Base-by-base conservation (phyloP, 2,329 filamentous ascomycete species). In the Pseudonectria foliicola region DNA sequence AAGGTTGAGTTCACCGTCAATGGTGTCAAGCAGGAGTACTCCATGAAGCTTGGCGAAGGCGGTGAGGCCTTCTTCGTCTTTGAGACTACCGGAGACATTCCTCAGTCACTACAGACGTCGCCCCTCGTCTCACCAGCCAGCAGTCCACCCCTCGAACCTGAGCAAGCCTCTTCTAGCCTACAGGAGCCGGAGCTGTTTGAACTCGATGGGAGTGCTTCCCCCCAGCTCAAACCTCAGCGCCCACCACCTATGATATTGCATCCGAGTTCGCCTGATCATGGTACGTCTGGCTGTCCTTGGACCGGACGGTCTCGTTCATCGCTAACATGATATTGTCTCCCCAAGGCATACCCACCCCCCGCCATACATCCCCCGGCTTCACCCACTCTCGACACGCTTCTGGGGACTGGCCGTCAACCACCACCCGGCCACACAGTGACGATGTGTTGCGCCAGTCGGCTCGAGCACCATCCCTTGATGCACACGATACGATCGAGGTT, bases 31-130 rank as follows among this genome's bases (percentile, higher is more conserved):
- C 88, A 95, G 60, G 74, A 92, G 48, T 95, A 94, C 68, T 80
- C 92, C 30, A 98, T 98, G 92, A 98, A 98, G 66, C 74, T 98
- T 13, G 92, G 92, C 29, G 92, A 98, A 59, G 92, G 87, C 34
- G 92, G 92, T 46, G 92, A 98, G 67, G 92, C 92, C 16, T 98
- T 98, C 66, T 98, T 98, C 62, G 88, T 98, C 45, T 96, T 98
- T 55, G 88, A 96, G 66, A 98, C 92, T 7, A 83, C 82, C 34
- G 86, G 90, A 49, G 82, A 79, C 52, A 92, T 98, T 39, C 92
- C 92, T n/a, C 83, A 85, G 59, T 86, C 84, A 37, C 68, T 96
- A 55, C 92, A 96, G 64, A 98, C 92, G 1, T 96, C 90, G 31
- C 92, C 92, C 24, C 70, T 96, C 34, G 85, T 93, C 33, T 95